Base-by-base conservation (phyloP, 2,329 filamentous ascomycete genomes). In the Fusarium nanum region DNA sequence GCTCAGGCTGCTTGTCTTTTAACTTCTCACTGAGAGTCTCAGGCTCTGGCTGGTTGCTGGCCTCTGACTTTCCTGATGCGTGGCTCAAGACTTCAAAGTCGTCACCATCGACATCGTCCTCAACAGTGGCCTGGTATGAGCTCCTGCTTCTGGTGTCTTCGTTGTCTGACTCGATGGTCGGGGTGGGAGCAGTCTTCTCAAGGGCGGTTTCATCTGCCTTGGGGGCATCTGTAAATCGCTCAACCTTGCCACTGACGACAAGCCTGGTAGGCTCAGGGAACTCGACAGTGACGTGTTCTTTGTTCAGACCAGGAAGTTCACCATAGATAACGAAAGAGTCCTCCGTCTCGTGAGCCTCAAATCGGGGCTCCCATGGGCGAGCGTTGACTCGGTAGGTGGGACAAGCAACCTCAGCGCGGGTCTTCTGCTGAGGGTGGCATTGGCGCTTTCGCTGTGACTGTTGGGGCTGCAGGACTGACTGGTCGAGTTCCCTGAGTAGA, bases 191-290 rank as follows among this genome's bases (percentile, higher is more conserved):
- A n/a, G 42, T 8, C 9, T 63, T 1, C 20, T 48, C 48, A 14
- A 20, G 42, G 23, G 20, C 42, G 16, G 16, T 9, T 48, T 44
- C 58, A 56, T 6, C 23, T 16, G 18, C 13, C 20, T 60, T 65
- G 28, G 53, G 23, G 12, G 14, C 82, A 11, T 82, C 79, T 61
- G 80, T 78, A 18, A 82, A 81, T 67, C 88, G 86, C 79, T 93
- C 91, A 62, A 88, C 84, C 64, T 84, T 87, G 73, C 92, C 92
- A 56, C 86, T 87, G 75, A 94, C 84, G 60, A 88, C 85, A 25
- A 94, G 81, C 28, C 90, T 93, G 79, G 91, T 88, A 22, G 85
- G 82, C 77, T 93, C 91, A 59, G 87, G 89, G 83, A 93, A 94
- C 77, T 93, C 91, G 76, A 94, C 91, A 76, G 86, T 83, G 75